These are phyloP conservation scores for Fomitopsis pinicola DNA, from an alignment of 1,284 basidiomycete species.

Conservation along the genomic window DNA sequence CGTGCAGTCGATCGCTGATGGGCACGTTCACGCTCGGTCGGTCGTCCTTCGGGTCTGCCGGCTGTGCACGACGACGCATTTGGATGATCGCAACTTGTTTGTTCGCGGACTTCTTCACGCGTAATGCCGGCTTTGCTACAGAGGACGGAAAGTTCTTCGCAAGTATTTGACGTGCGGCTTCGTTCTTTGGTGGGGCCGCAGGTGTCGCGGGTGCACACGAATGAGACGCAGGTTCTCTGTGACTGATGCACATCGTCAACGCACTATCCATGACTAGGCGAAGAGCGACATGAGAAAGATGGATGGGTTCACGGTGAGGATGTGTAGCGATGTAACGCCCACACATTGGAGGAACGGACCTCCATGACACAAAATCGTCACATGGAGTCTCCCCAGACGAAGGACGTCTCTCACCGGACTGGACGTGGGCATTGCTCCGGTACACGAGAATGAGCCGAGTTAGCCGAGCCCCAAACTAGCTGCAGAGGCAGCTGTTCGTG, in stretches of 20 bases:
- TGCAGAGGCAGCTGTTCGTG: too few relatives aligned
- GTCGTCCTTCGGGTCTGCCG: conserved; percentile 56
- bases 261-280: not conserved
- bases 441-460: too few relatives aligned
- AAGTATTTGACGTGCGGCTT: conserved; percentile 48
- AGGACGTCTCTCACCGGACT: too few relatives aligned
- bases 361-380: too few relatives aligned
- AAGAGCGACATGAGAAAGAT: too few relatives aligned
- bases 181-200: conserved; percentile 33
- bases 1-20: conserved; percentile 52
- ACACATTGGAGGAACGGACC: too few relatives aligned
- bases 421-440: too few relatives aligned
- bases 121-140: conserved; percentile 27
- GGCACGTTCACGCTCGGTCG: conserved; percentile 32
- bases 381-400: too few relatives aligned
- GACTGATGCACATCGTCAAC: conserved; percentile 32
- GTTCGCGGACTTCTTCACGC: conserved; percentile 44
- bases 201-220: conserved; percentile 33
- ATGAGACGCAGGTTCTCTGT: conserved; percentile 59
- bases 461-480: too few relatives aligned
- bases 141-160: conserved; percentile 46
- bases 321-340: too few relatives aligned
- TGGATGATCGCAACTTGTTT: conserved; percentile 65
- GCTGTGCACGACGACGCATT: conserved; percentile 62
- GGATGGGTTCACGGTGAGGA: too few relatives aligned